Conservation (phyloP, 352 stramenopile species). For the Phytophthora fragariae region DNA sequence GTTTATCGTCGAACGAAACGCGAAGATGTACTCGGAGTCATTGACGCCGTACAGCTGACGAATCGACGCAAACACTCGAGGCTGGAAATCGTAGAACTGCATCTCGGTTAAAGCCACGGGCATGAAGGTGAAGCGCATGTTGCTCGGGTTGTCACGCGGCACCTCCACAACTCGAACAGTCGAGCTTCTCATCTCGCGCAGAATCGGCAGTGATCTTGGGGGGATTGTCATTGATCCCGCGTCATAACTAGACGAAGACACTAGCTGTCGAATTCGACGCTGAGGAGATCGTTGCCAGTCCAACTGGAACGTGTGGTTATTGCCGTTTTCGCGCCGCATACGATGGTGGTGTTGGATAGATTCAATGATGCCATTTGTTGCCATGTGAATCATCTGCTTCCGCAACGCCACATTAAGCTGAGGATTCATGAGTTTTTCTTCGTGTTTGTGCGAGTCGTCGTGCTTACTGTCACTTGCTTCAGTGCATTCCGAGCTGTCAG, state of each 20-base stretch:
- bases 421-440: conserved; percentile 70
- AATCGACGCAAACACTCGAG: conserved; percentile 81
- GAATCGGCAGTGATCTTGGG: conserved; percentile 37
- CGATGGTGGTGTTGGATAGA: conserved; percentile 85
- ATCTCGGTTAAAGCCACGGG: conserved; percentile 81
- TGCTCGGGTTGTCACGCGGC: conserved; percentile 47
- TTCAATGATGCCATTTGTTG: conserved; percentile 89
- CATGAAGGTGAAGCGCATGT: conserved; percentile 67
- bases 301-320: conserved; percentile 85
- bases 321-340: conserved; percentile 67
- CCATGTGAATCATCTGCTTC: conserved; percentile 91
- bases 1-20: conserved; percentile 86
- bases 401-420: conserved; percentile 88
- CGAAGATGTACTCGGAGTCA: conserved; percentile 81
- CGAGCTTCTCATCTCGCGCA: conserved; percentile 55
- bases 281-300: conserved; percentile 82
- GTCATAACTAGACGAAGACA: conserved; percentile 46
- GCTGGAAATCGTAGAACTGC: conserved; percentile 90
- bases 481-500: conserved; percentile 25
- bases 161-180: conserved; percentile 74
- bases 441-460: conserved; percentile 36
- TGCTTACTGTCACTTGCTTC: conserved; percentile 20
- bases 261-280: conserved; percentile 52
- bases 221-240: conserved; percentile 43
- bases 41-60: conserved; percentile 71